Conservation (phyloP, 164 flowering plant genomes). For the Dillenia suffruticosa region DNA sequence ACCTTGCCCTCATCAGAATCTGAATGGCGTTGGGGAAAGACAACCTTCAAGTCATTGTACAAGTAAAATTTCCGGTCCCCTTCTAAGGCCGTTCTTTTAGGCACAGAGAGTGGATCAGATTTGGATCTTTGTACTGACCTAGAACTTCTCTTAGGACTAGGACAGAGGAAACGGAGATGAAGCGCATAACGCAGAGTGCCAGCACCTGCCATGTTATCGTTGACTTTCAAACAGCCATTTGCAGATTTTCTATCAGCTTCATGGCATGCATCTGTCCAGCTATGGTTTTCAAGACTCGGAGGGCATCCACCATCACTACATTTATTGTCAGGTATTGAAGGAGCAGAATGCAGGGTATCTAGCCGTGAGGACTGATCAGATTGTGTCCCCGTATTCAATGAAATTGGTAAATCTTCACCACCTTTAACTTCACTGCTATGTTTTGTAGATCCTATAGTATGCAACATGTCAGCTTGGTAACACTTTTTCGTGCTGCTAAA, state of each 20-base stretch:
- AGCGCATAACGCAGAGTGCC: slow-evolving; percentile 93
- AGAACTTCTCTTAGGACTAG: slow-evolving; percentile 42
- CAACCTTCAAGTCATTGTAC: slow-evolving; percentile 80
- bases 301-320: slow-evolving; percentile 7
- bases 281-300: slow-evolving; percentile 15
- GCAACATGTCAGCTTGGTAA: slow-evolving; percentile 7
- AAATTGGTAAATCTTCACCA: slow-evolving; percentile 15
- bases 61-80: slow-evolving; percentile 75
- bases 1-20: slow-evolving; percentile 98
- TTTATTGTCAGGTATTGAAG: slow-evolving; percentile 7
- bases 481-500: slow-evolving; percentile 6
- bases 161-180: slow-evolving; percentile 87
- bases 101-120: slow-evolving; percentile 53
- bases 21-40: slow-evolving; percentile 93
- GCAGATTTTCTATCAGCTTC: slow-evolving; percentile 32
- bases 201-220: slow-evolving; percentile 35
- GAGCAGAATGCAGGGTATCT: slow-evolving; percentile 3
- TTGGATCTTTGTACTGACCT: slow-evolving; percentile 58
- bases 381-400: slow-evolving; percentile 12
- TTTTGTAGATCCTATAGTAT: slow-evolving; percentile 11
- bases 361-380: slow-evolving; percentile 15
- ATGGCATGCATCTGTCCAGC: slow-evolving; percentile 18
- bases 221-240: slow-evolving; percentile 40
- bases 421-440: slow-evolving; percentile 13
- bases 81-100: slow-evolving; percentile 21